Evolutionary conservation across 2,329 filamentous ascomycete species (phyloP).

Genomic region (Blumeriella jaapii): DNA sequence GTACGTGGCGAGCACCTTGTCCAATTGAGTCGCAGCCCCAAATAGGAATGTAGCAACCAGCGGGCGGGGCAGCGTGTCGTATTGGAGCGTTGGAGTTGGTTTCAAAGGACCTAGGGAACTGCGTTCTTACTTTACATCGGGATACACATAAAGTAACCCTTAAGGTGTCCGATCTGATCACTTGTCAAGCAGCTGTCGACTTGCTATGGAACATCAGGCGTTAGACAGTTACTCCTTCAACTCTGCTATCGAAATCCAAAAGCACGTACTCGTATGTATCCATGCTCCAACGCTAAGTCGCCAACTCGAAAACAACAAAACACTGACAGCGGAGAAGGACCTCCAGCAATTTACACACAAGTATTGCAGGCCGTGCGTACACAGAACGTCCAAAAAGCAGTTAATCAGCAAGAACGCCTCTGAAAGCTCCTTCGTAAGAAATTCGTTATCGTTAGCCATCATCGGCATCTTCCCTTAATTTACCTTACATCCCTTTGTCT

Average conservation of each 20-base stretch:
- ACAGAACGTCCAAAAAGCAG: neutral
- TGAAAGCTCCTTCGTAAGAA: conserved; percentile 2
- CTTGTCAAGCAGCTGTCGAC: too few relatives aligned
- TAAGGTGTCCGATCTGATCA: too few relatives aligned
- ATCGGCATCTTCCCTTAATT: neutral
- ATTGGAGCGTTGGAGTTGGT: too few relatives aligned
- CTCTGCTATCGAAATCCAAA: neutral
- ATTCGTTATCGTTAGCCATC: conserved; percentile 6
- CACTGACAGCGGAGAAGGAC: neutral
- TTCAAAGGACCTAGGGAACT: too few relatives aligned
- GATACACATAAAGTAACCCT: too few relatives aligned
- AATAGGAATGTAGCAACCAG: too few relatives aligned
- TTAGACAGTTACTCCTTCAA: neutral
- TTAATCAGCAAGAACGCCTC: neutral
- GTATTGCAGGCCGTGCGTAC: neutral
- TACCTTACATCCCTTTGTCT: neutral
- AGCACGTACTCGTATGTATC: too few relatives aligned
- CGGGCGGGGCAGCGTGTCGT: too few relatives aligned
- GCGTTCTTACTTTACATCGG: too few relatives aligned
- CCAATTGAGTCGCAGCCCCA: neutral
- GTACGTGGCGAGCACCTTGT: neutral
- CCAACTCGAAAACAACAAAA: neutral
- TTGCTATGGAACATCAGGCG: neutral
- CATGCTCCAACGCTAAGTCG: neutral
- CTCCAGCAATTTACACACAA: too few relatives aligned